phyloP scores from a whole-genome alignment of 805 yeast species.

The Osmozyma mogii region DNA sequence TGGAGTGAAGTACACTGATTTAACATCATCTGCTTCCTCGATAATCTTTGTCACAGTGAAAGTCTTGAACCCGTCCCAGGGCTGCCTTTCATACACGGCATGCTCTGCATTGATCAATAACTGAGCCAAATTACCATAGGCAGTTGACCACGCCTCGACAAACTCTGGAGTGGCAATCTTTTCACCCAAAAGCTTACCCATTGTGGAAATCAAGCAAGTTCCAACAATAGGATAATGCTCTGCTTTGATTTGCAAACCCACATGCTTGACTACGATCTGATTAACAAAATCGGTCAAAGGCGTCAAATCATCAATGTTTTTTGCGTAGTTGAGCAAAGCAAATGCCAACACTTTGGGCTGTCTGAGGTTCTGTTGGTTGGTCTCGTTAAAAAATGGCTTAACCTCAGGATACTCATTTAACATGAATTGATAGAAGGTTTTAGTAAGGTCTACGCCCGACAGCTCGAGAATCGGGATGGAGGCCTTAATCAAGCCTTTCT shows the following conservation, averaged over 20 bases:
- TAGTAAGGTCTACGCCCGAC: slow-evolving; percentile 48
- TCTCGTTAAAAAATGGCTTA: slow-evolving; percentile 50
- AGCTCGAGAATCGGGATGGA: slow-evolving; percentile 50
- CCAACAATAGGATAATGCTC: slow-evolving; percentile 68
- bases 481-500: slow-evolving; percentile 31
- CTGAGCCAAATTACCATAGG: slow-evolving; percentile 58
- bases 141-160: slow-evolving; percentile 55
- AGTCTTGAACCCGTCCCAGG: slow-evolving; percentile 53
- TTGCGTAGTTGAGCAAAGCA: slow-evolving; percentile 54
- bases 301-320: slow-evolving; percentile 50
- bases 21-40: slow-evolving; percentile 40
- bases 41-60: slow-evolving; percentile 38
- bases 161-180: slow-evolving; percentile 52
- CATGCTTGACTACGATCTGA: slow-evolving; percentile 58
- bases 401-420: slow-evolving; percentile 45
- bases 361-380: slow-evolving; percentile 44
- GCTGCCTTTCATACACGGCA: slow-evolving; percentile 31
- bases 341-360: slow-evolving; percentile 63
- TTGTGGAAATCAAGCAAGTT: slow-evolving; percentile 42
- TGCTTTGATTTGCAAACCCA: slow-evolving; percentile 52
- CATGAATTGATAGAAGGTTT: slow-evolving; percentile 49
- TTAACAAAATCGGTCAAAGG: slow-evolving; percentile 47
- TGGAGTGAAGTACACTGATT: slow-evolving; percentile 40
- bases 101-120: slow-evolving; percentile 50
- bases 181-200: slow-evolving; percentile 47